Percentiles rank a stretch among this genome's conserved stretches.
Conservation (phyloP, 2,329 filamentous ascomycete species). For the Trichoderma sp. region DNA sequence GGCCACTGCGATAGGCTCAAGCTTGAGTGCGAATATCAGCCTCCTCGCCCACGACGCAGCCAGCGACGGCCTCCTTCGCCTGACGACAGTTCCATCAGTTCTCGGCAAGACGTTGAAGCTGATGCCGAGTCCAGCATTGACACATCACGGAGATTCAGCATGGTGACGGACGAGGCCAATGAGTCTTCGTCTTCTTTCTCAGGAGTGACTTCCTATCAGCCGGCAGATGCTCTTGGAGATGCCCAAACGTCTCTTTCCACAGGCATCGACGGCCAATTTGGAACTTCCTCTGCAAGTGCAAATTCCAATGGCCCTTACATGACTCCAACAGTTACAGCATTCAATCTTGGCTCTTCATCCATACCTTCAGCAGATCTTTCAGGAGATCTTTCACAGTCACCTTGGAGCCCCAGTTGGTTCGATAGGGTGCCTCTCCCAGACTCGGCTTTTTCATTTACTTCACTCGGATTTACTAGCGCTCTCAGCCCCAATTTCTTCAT, state of each 20-base stretch:
- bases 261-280: neutral
- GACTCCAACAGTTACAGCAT: neutral
- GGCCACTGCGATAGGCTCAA: constrained; percentile 14
- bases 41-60: constrained; percentile 1
- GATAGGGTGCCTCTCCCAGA: neutral
- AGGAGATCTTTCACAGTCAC: neutral
- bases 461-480: neutral
- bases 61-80: neutral
- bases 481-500: constrained; percentile 8
- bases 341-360: neutral
- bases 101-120: constrained; percentile 2
- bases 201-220: neutral
- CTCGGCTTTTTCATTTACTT: neutral
- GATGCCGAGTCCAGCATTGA: neutral
- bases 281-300: neutral
- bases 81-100: neutral
- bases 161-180: neutral
- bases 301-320: neutral
- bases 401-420: constrained; percentile 3
- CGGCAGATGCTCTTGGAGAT: neutral
- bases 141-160: neutral
- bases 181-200: neutral
- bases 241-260: neutral
- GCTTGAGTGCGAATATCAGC: constrained; percentile 1
- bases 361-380: neutral